phyloP scores from a whole-genome alignment of 2,329 filamentous ascomycete species.

The Onygena corvina region DNA sequence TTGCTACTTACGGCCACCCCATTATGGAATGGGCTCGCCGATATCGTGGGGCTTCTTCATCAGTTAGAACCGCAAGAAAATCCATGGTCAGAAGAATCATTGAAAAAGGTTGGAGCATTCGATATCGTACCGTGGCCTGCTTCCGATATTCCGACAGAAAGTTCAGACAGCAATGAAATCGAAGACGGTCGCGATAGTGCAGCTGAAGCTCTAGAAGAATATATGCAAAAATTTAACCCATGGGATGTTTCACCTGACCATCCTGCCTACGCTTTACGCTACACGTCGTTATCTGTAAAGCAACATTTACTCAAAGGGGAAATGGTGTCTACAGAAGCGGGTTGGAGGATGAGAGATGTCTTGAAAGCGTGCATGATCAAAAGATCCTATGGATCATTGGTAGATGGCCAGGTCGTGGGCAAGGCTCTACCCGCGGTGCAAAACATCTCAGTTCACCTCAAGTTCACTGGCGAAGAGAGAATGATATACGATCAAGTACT shows the following conservation, averaged over 20 bases:
- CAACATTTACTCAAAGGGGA: neutral
- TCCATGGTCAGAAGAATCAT: neutral
- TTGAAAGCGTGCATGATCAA: constrained; percentile 1
- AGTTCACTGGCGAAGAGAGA: neutral
- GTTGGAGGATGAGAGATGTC: neutral
- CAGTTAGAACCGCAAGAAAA: neutral
- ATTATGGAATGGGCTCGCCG: constrained; percentile 2
- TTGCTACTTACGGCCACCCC: constrained; percentile 5
- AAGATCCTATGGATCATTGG: neutral
- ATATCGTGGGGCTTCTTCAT: neutral
- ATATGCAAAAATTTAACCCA: neutral
- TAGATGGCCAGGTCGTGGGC: neutral
- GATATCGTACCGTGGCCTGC: neutral
- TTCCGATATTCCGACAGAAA: neutral
- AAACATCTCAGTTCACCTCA: neutral
- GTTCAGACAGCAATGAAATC: neutral
- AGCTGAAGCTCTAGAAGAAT: neutral
- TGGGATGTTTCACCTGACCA: neutral
- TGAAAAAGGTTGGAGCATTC: neutral
- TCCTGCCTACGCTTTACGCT: neutral
- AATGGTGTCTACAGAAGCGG: neutral
- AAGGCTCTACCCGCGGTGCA: neutral
- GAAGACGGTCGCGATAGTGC: neutral
- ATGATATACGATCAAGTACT: neutral
- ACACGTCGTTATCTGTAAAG: neutral